Percentiles rank a stretch among this genome's conserved stretches.
These are phyloP conservation scores for Posidonia oceanica DNA, from an alignment of 116 monocot genomes.

Conservation along the genomic window DNA sequence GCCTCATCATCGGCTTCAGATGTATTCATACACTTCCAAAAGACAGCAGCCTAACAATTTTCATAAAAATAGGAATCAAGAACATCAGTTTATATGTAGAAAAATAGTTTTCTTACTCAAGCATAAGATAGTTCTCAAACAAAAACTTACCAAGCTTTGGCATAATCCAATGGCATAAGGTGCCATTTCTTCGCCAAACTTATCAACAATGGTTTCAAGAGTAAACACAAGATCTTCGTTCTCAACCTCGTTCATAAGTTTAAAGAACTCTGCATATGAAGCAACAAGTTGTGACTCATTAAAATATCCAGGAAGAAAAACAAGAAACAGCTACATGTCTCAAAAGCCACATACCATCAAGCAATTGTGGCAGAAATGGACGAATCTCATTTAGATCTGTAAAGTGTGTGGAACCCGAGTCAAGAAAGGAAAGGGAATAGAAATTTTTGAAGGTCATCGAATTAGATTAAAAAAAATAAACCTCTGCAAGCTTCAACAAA, in stretches of 20 bases:
- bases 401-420: conserved; percentile 1
- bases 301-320: neutral
- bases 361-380: conserved; percentile 84
- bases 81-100: neutral
- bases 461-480: conserved; percentile 9
- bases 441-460: neutral
- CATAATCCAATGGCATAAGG: conserved; percentile 97
- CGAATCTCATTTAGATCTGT: conserved; percentile 93
- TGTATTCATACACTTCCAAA: conserved; percentile 82
- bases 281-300: neutral
- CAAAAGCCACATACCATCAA: conserved; percentile 57
- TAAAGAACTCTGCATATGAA: conserved; percentile 77
- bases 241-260: conserved; percentile 98
- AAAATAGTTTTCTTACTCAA: too few species aligned
- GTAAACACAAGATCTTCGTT: conserved; percentile 99
- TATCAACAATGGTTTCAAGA: conserved; percentile 92
- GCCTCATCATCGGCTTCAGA: conserved; percentile 78
- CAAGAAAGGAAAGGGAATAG: neutral
- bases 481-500: conserved; percentile 99
- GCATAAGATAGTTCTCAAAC: neutral
- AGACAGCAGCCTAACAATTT: conserved; percentile 63
- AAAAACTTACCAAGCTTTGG: conserved; percentile 69
- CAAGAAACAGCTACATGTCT: neutral
- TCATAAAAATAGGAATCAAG: neutral
- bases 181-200: conserved; percentile 99